Base-by-base conservation (phyloP, 116 monocot genomes). In the Trichopus zeylanicus region DNA sequence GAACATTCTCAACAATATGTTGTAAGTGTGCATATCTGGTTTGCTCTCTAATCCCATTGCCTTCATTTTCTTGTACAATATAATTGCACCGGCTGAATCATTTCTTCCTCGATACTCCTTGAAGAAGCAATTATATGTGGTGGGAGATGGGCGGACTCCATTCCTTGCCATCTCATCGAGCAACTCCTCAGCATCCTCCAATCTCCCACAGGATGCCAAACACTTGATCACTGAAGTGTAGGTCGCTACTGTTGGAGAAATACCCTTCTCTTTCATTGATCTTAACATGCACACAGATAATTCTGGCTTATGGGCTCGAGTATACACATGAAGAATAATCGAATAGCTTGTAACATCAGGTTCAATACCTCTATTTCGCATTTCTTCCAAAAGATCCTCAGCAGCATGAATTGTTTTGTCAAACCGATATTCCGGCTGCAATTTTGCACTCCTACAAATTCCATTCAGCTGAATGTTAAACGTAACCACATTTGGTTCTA, bases 281-380 rank as follows among this genome's bases (percentile, higher is more conserved):
- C 60, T 69, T 1, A 97, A 72, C 75, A 62, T 75, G 34, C 56
- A 65, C 20, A 90, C 26, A 11, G 76, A 66, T 28, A 97, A 56
- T 48, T 90, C 91, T 1, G 87, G 90, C 56, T 90, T 90, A 72
- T 97, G 95, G 11, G 84, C 95, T 23, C 95, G 78, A 63, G 90
- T 97, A 52, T 87, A 91, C n/a, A 90, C 84, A 77, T 97, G 90
- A 42, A 97, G 76, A 33, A 90, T 64, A 23, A 97, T 79, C 0
- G 95, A 97, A 49, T 90, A 97, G 56, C 91, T 97, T 1, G 77
- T 90, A n/a, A 80, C 79, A 70, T 90, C 91, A 20, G 95, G 95
- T 54, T 86, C 81, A n/a, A 97, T 90, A 22, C 87, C 87, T 63
- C 72, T 77, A 25, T 26, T 53, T 5, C 47, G 75, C 95, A 97